Evolutionary conservation across 2,329 filamentous ascomycete species (phyloP).

Genomic region (Acrodontium crateriforme): DNA sequence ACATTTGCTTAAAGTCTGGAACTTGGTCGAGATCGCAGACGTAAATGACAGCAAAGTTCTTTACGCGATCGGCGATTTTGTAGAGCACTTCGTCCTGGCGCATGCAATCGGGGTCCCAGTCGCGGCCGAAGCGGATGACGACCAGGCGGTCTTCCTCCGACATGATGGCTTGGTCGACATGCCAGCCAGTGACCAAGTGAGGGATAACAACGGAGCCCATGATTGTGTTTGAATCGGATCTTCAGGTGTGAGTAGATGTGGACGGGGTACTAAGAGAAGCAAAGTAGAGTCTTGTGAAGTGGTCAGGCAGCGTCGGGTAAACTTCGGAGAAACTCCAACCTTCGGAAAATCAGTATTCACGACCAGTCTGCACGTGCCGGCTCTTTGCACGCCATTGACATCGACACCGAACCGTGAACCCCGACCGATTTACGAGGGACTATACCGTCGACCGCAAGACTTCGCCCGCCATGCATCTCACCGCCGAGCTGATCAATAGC

Average conservation of each 20-base stretch:
- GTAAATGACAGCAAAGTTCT: conserved; percentile 88
- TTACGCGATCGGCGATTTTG: conserved; percentile 82
- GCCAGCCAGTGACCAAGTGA: conserved; percentile 85
- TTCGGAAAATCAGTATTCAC: neutral
- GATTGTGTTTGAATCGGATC: too few relatives aligned
- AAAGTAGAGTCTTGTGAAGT: neutral
- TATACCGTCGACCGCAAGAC: too few relatives aligned
- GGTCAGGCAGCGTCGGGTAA: neutral
- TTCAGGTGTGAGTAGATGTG: neutral
- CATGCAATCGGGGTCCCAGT: conserved; percentile 70
- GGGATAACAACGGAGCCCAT: conserved; percentile 85
- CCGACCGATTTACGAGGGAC: too few relatives aligned
- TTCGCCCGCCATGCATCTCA: conserved; percentile 65
- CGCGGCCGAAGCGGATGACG: conserved; percentile 84
- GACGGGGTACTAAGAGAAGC: neutral
- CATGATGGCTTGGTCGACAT: conserved; percentile 93
- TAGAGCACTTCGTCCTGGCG: conserved; percentile 86
- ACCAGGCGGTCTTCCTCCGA: conserved; percentile 84
- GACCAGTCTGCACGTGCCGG: neutral
- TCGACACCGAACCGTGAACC: too few relatives aligned
- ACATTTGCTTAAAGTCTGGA: conserved; percentile 93
- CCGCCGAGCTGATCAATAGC: conserved; percentile 81
- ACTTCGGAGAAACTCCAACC: neutral
- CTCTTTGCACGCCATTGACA: too few relatives aligned
- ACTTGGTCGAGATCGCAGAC: conserved; percentile 86